Percentiles rank a stretch among this genome's conserved stretches.
These are phyloP conservation scores for Erucastrum elatum DNA, from an alignment of 345 rosid genomes.

Conservation along the genomic window DNA sequence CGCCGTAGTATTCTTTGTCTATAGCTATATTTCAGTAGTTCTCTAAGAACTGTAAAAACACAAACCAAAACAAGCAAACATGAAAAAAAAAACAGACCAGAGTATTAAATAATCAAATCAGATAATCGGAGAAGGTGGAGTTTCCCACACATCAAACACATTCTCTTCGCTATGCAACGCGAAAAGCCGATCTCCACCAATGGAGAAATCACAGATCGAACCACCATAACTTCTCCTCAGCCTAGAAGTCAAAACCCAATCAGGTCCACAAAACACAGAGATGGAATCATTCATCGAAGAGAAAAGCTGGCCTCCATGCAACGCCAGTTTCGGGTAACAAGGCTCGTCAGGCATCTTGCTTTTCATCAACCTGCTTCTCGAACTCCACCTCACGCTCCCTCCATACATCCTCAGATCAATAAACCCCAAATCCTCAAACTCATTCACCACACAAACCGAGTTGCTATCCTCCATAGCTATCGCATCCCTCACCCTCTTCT, in stretches of 20 bases:
- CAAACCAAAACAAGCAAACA: constrained; percentile 31
- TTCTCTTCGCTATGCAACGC: constrained; percentile 92
- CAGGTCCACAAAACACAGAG: constrained; percentile 87
- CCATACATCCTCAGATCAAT: constrained; percentile 73
- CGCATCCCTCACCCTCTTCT: constrained; percentile 90
- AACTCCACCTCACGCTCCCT: constrained; percentile 91
- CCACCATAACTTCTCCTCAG: constrained; percentile 72
- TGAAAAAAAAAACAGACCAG: constrained; percentile 6
- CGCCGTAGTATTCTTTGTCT: constrained; percentile 24
- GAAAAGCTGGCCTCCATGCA: constrained; percentile 82
- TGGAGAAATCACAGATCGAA: constrained; percentile 87
- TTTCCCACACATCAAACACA: constrained; percentile 93
- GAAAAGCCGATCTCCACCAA: constrained; percentile 86
- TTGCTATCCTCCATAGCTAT: constrained; percentile 85
- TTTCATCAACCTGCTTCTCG: constrained; percentile 79
- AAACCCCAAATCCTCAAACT: constrained; percentile 91
- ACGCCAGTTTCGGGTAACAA: constrained; percentile 84
- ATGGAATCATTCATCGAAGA: constrained; percentile 93
- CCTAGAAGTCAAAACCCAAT: constrained; percentile 84
- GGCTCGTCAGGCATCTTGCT: constrained; percentile 90
- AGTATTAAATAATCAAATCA: constrained; percentile 40
- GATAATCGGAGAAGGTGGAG: constrained; percentile 67
- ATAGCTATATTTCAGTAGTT: constrained; percentile 15
- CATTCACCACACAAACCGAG: constrained; percentile 89
- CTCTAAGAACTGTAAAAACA: constrained; percentile 23